Evolutionary conservation across 169 alveolate genomes (phyloP).

Genomic region (Eimeria necatrix): DNA sequence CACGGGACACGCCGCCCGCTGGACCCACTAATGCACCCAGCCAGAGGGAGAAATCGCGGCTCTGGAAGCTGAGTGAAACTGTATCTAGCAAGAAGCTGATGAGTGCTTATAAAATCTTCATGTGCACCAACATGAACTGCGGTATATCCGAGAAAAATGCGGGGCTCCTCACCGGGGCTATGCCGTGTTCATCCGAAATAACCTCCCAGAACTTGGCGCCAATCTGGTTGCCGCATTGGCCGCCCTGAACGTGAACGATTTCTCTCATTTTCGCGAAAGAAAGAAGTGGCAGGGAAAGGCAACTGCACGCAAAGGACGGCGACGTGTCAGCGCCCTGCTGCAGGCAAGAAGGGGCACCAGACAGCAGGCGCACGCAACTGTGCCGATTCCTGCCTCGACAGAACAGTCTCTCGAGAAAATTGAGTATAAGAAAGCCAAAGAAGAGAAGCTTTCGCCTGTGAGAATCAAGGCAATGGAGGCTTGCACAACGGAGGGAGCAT

Average conservation of each 20-base stretch:
- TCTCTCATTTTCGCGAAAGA: conserved; percentile 95
- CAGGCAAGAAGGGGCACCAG: conserved; percentile 80
- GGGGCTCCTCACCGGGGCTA: conserved; percentile 94
- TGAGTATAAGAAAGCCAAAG: conserved; percentile 70
- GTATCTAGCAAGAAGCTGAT: conserved; percentile 11
- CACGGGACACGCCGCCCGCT: conserved; percentile 73
- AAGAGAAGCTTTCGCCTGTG: conserved; percentile 76
- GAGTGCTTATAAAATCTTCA: conserved; percentile 49
- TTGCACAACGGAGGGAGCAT: conserved; percentile 72
- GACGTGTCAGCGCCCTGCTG: conserved; percentile 79
- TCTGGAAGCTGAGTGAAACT: conserved; percentile 22
- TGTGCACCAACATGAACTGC: conserved; percentile 53
- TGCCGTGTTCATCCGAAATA: conserved; percentile 99
- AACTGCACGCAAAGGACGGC: conserved; percentile 74
- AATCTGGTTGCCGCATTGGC: conserved; percentile 99
- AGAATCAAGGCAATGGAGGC: conserved; percentile 76
- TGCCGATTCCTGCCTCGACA: conserved; percentile 78
- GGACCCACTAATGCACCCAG: conserved; percentile 71
- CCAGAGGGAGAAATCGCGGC: not conserved
- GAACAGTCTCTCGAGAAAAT: conserved; percentile 50
- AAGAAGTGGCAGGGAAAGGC: conserved; percentile 62
- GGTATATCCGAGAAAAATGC: conserved; percentile 28
- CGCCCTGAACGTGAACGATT: conserved; percentile 98
- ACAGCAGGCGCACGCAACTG: conserved; percentile 79
- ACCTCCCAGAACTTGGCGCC: conserved; percentile 99